phyloP scores from a whole-genome alignment of 352 stramenopile species.

The Phytophthora tubulina region DNA sequence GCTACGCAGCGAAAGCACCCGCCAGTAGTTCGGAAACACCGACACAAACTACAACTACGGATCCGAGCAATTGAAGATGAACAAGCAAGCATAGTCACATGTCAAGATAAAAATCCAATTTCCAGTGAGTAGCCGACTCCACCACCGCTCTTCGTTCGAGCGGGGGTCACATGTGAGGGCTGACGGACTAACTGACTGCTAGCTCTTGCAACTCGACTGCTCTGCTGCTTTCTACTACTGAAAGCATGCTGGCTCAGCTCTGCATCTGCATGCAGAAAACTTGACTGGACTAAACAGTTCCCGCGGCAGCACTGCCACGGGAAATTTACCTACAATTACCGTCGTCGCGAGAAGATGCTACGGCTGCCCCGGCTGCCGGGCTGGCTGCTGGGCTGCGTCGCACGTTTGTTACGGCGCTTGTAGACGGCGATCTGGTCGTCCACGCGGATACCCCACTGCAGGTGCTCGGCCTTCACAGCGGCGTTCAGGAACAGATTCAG shows the following conservation, averaged over 20 bases:
- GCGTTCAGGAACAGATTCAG: conserved; percentile 86
- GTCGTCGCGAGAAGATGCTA: conserved; percentile 76
- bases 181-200: conserved; percentile 24
- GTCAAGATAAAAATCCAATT: conserved; percentile 44
- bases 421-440: conserved; percentile 91
- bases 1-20: neutral
- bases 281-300: conserved; percentile 44
- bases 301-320: conserved; percentile 13
- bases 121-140: conserved; percentile 29
- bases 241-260: conserved; percentile 32
- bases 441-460: conserved; percentile 90
- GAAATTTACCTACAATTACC: conserved; percentile 57
- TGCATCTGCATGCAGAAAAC: conserved; percentile 26
- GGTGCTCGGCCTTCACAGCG: conserved; percentile 79
- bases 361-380: conserved; percentile 50
- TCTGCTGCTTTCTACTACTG: conserved; percentile 43
- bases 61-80: too few species aligned
- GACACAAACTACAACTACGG: too few species aligned
- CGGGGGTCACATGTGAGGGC: conserved; percentile 24
- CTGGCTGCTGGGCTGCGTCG: conserved; percentile 48
- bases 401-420: conserved; percentile 89
- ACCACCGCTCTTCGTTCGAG: conserved; percentile 38
- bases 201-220: conserved; percentile 27
- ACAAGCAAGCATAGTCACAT: conserved; percentile 16
- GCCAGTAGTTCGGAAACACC: neutral